phyloP scores from a whole-genome alignment of 306 rosid species.

The Alnus rubra region DNA sequence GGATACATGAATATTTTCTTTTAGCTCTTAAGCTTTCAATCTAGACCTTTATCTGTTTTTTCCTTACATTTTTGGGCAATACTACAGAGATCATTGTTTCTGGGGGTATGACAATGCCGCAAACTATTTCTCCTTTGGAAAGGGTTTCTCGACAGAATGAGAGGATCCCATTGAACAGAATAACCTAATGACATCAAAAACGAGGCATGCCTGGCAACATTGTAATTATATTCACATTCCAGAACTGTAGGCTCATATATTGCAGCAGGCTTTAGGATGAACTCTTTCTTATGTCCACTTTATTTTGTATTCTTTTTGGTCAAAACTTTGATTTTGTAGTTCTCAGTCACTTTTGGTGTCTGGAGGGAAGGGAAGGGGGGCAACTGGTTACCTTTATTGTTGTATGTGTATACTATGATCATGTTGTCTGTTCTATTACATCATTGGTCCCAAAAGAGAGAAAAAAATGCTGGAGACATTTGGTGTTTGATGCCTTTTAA shows the following conservation, averaged over 20 bases:
- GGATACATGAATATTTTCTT: not conserved
- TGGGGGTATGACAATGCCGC: conserved; percentile 96
- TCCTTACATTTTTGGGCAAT: conserved; percentile 5
- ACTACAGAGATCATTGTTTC: conserved; percentile 86
- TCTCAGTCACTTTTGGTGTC: not conserved
- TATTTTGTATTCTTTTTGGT: not conserved
- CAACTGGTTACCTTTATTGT: not conserved
- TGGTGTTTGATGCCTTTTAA: not conserved
- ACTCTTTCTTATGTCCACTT: not conserved
- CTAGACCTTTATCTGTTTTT: not conserved
- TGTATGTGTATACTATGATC: not conserved
- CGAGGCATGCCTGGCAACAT: not conserved
- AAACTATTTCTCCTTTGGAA: conserved; percentile 63
- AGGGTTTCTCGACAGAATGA: conserved; percentile 53
- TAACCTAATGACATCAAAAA: conserved; percentile 33
- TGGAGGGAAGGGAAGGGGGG: not conserved
- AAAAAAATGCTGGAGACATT: not conserved
- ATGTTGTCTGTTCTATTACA: not conserved
- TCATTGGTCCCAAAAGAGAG: not conserved
- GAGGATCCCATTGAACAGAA: conserved; percentile 66
- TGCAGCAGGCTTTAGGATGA: not conserved
- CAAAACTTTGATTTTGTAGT: not conserved
- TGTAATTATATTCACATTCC: not conserved
- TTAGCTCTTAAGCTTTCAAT: not conserved
- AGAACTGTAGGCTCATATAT: not conserved